Evolutionary conservation across 2,329 filamentous ascomycete species (phyloP), one percentile per base, ranked within the genome.

Genomic region (Elsinoe australis): DNA sequence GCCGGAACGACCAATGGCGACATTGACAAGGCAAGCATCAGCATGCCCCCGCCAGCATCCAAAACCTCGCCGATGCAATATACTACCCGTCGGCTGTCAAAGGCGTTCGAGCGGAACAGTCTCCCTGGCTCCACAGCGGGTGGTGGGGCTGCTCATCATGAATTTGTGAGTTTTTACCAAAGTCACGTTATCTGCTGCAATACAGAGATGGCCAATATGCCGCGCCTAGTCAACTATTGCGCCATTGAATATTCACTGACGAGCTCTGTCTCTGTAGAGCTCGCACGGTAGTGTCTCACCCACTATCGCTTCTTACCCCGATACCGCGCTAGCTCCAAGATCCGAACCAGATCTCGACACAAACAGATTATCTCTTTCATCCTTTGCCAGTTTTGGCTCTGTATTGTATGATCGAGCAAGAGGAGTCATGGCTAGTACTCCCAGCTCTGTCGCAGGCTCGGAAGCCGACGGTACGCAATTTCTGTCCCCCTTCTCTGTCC

Each of bases 311-410:
- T 51, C 52, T 18, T 64, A 75, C 41, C 70, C 75, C 41, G 78
- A 82, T 49, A 61, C 72, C 32, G 65, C 73, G 29, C 32, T 51
- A 18, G 41, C 42, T 12, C 50, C 50, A 38, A 54, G 59, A 49
- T 50, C 55, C 5, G 61, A 62, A 38, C 56, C 56, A 17, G 60
- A 61, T 31, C 41, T 57, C 24, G 69, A 82, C 31, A 71, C 71
- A 35, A 83, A 85, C 58, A 79, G 85, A 44, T 71, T 84, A 61
- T 88, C 84, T 18, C 75, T 83, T 51, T 85, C 82, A 5, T 89
- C 85, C 1, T 68, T 86, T 44, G 83, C 84, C 59, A 87, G 83
- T 24, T 67, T 84, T 18, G 76, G 78, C 35, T 84, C 82, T 4
- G 76, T 72, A 47, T 75, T 70, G 15, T 67, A 65, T 54, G 64